Conservation (phyloP, 768 basidiomycete species). For the Lactarius pseudohatsudake region DNA sequence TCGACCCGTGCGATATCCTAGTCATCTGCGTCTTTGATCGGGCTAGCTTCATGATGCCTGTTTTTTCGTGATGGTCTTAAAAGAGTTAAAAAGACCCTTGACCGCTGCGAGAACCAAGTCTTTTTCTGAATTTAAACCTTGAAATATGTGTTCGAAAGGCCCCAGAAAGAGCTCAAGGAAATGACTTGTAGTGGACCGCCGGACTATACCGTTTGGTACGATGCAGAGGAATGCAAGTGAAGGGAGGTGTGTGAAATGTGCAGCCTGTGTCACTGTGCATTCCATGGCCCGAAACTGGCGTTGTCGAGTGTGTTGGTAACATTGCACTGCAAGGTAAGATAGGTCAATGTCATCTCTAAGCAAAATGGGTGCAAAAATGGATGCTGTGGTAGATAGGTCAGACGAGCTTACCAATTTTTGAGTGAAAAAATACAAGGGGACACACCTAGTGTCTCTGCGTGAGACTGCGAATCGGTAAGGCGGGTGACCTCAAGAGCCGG, state of each 20-base stretch:
- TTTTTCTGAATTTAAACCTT: neutral
- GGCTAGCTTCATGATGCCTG: neutral
- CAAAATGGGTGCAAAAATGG: constrained; percentile 63
- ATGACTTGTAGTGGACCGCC: neutral
- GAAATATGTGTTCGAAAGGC: neutral
- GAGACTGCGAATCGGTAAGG: constrained; percentile 1
- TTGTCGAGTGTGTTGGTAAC: neutral
- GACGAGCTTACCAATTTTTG: neutral
- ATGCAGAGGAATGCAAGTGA: neutral
- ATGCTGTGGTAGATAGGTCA: constrained; percentile 43
- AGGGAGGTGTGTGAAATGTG: neutral
- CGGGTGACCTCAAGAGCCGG: neutral
- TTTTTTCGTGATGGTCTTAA: neutral
- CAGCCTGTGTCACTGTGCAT: neutral
- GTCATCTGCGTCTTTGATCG: neutral
- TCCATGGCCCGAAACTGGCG: neutral
- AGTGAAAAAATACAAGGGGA: neutral
- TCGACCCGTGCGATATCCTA: neutral
- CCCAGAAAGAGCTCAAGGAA: neutral
- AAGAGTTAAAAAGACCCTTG: neutral
- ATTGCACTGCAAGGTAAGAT: neutral
- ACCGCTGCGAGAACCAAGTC: neutral
- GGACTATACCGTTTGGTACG: neutral
- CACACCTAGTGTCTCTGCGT: constrained; percentile 22
- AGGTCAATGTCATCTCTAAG: constrained; percentile 51